Percentiles rank a stretch among this genome's conserved stretches.
Conservation (phyloP, 202 grass and related monocot species). For the Zoysia matrella region DNA sequence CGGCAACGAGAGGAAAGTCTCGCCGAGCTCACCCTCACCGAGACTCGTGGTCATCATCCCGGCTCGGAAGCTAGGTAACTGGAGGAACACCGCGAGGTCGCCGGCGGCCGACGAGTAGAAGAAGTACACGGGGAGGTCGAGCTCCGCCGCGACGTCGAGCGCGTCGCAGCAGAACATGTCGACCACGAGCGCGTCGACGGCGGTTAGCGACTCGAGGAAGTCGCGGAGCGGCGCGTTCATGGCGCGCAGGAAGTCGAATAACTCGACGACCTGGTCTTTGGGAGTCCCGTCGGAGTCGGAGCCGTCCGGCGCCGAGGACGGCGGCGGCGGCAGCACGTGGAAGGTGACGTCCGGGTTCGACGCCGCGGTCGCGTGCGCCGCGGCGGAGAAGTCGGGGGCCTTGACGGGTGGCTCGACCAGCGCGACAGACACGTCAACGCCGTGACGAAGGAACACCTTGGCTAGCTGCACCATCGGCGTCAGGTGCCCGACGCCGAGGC, state of each 20-base stretch:
- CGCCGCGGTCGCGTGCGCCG: not conserved
- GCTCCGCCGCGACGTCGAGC: slow-evolving; percentile 31
- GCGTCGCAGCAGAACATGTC: slow-evolving; percentile 40
- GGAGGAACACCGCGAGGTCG: slow-evolving; percentile 32
- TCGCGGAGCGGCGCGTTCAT: not conserved
- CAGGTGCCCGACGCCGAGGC: too few relatives aligned
- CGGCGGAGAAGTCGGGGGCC: not conserved
- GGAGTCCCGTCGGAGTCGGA: too few relatives aligned
- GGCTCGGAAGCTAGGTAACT: slow-evolving; percentile 10
- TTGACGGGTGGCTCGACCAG: slow-evolving; percentile 11
- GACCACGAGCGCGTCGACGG: slow-evolving; percentile 43
- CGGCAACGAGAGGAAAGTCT: slow-evolving; percentile 1
- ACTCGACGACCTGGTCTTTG: too few relatives aligned
- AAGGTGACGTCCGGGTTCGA: slow-evolving; percentile 48
- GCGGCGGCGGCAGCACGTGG: slow-evolving; percentile 38
- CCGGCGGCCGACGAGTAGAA: slow-evolving; percentile 31
- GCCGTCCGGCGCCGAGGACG: slow-evolving; percentile 12
- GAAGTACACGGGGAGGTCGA: slow-evolving; percentile 36
- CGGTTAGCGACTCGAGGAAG: slow-evolving; percentile 10
- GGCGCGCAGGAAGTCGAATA: not conserved
- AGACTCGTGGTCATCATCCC: not conserved
- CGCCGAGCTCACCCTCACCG: slow-evolving; percentile 5
- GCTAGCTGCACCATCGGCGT: slow-evolving; percentile 19
- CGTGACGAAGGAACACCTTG: slow-evolving; percentile 42
- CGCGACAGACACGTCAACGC: slow-evolving; percentile 41